These are phyloP conservation scores for Alternaria hordeiaustralica DNA, from an alignment of 2,329 filamentous ascomycete genomes.

Conservation along the genomic window DNA sequence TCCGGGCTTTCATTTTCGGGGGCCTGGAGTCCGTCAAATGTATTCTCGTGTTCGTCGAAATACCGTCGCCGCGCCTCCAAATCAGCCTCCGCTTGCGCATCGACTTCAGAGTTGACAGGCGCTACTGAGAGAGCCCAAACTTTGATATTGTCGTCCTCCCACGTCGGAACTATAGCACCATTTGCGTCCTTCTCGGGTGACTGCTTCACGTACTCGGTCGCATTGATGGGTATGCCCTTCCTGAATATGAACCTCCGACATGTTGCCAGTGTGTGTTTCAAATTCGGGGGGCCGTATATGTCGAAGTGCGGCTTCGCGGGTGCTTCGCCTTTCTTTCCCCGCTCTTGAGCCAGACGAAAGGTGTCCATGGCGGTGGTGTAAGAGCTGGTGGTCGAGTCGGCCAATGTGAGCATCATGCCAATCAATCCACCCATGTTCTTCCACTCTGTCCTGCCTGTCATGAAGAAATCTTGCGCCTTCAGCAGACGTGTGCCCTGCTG, in stretches of 20 bases:
- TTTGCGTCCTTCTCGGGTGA: conserved; percentile 33
- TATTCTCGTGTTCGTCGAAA: conserved; percentile 37
- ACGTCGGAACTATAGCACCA: conserved; percentile 65
- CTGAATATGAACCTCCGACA: conserved; percentile 85
- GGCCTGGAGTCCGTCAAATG: conserved; percentile 39
- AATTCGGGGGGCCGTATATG: conserved; percentile 82
- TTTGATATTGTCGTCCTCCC: conserved; percentile 75
- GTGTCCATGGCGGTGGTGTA: conserved; percentile 53
- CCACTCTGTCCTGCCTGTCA: conserved; percentile 82
- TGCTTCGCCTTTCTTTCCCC: conserved; percentile 17
- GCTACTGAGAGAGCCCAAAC: conserved; percentile 81
- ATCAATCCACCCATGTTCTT: conserved; percentile 78
- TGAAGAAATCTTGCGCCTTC: conserved; percentile 77
- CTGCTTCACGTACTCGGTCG: conserved; percentile 67
- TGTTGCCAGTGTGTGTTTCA: conserved; percentile 81
- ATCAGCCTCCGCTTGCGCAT: conserved; percentile 22
- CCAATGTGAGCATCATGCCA: conserved; percentile 83
- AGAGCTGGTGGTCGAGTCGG: conserved; percentile 66
- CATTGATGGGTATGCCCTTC: conserved; percentile 75
- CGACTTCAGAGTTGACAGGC: conserved; percentile 27
- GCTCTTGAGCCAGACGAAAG: conserved; percentile 28
- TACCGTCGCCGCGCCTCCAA: conserved; percentile 27
- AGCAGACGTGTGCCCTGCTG: conserved; percentile 70
- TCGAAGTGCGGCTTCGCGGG: conserved; percentile 44
- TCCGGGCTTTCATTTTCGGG: conserved; percentile 39